These are phyloP conservation scores for Fusarium buharicum DNA, from an alignment of 2,329 filamentous ascomycete species.

Conservation along the genomic window DNA sequence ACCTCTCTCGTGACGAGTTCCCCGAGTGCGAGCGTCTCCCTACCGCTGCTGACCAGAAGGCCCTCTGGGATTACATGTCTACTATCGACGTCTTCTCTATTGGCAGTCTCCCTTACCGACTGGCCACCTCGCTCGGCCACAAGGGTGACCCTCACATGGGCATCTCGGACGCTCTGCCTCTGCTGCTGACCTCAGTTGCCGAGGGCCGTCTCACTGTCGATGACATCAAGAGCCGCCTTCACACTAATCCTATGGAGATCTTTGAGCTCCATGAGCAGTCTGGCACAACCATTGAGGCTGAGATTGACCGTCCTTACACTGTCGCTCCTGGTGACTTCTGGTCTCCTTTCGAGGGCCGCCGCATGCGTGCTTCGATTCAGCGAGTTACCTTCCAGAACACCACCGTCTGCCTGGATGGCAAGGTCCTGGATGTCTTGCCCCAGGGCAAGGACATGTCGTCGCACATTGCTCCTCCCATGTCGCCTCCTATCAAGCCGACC, in stretches of 20 bases:
- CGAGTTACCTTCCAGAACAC: constrained; percentile 79
- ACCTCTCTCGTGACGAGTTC: constrained; percentile 76
- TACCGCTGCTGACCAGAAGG: constrained; percentile 73
- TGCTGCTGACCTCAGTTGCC: constrained; percentile 79
- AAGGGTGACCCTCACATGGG: constrained; percentile 70
- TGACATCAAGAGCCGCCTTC: constrained; percentile 75
- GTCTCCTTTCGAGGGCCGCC: constrained; percentile 78
- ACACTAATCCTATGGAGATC: constrained; percentile 82
- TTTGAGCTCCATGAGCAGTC: constrained; percentile 84
- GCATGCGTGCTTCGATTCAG: constrained; percentile 75
- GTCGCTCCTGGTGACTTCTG: constrained; percentile 61
- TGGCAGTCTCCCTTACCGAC: constrained; percentile 80
- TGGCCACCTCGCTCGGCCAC: constrained; percentile 67
- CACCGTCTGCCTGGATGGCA: constrained; percentile 79
- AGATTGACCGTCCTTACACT: constrained; percentile 77
- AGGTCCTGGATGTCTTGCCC: constrained; percentile 62
- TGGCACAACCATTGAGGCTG: constrained; percentile 78
- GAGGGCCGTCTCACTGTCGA: constrained; percentile 79
- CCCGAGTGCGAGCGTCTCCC: constrained; percentile 74
- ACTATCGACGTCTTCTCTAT: constrained; percentile 84
- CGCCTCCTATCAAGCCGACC: constrained; percentile 67
- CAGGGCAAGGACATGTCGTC: constrained; percentile 81
- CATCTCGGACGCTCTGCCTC: constrained; percentile 77
- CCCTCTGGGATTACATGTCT: constrained; percentile 77
- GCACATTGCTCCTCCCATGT: constrained; percentile 66